Percentiles rank a stretch among this genome's conserved stretches.
phyloP scores from a whole-genome alignment of 495 filamentous ascomycete genomes.

The Trichoderma asperelloides region DNA sequence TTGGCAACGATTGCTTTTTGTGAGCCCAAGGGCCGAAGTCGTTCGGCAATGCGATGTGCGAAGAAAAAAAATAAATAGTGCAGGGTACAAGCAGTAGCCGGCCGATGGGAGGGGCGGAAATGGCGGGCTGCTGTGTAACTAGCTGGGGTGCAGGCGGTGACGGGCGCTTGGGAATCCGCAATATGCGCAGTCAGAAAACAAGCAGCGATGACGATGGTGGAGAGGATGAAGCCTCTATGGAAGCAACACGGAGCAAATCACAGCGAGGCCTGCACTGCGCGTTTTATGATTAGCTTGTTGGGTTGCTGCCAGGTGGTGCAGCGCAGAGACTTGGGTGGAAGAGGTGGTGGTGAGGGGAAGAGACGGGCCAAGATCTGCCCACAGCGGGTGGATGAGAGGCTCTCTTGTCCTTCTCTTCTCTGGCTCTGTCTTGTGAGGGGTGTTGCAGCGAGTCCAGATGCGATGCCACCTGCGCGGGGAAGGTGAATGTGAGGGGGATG shows the following conservation, averaged over 20 bases:
- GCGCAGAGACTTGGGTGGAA: neutral
- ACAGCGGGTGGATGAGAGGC: neutral
- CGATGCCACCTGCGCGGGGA: constrained; percentile 4
- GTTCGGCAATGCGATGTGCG: neutral
- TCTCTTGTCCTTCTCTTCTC: neutral
- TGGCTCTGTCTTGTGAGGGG: neutral
- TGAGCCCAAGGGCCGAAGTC: constrained; percentile 7
- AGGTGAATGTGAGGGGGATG: neutral
- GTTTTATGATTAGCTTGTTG: neutral
- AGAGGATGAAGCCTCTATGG: neutral
- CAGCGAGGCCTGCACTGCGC: neutral
- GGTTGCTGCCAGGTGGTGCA: neutral
- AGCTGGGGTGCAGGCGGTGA: constrained; percentile 7
- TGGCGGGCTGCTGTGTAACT: constrained; percentile 8
- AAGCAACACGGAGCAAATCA: neutral
- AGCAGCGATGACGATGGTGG: constrained; percentile 5
- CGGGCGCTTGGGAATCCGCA: constrained; percentile 6
- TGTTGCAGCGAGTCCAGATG: neutral
- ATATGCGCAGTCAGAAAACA: neutral
- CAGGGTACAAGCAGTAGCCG: constrained; percentile 1
- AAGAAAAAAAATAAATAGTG: neutral
- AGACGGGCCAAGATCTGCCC: neutral
- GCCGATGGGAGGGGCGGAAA: constrained; percentile 6
- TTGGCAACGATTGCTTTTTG: constrained; percentile 1
- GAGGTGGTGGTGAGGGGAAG: neutral